Evolutionary conservation across 179 eudicot genomes (phyloP).

Genomic region (Gypsophila paniculata): DNA sequence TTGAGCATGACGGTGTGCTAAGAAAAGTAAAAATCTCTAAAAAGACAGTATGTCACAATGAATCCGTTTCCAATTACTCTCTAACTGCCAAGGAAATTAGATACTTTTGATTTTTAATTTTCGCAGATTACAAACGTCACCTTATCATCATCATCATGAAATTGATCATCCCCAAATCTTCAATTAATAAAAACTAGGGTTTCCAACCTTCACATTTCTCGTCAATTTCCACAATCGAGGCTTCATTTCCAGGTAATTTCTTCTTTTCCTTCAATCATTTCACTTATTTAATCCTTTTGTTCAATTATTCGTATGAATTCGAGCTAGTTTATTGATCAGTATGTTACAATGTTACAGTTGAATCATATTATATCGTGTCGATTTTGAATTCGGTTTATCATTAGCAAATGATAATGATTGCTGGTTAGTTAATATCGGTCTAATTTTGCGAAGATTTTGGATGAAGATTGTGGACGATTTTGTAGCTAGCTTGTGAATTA

Average conservation of each 20-base stretch:
- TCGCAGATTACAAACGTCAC: not conserved
- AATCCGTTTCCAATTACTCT: too few relatives aligned
- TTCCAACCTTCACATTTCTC: not conserved
- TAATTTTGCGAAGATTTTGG: too few relatives aligned
- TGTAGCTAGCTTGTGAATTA: too few relatives aligned
- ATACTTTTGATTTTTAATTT: not conserved
- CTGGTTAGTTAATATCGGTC: too few relatives aligned
- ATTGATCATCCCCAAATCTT: not conserved
- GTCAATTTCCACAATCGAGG: not conserved
- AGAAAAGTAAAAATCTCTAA: too few relatives aligned
- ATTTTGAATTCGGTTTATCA: not conserved
- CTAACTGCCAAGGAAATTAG: too few relatives aligned
- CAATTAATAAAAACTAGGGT: not conserved
- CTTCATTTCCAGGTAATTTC: not conserved
- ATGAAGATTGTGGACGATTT: too few relatives aligned
- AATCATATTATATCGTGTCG: not conserved
- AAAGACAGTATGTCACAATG: too few relatives aligned
- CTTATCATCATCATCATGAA: not conserved
- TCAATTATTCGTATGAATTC: not conserved
- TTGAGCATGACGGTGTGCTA: not conserved
- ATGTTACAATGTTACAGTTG: not conserved
- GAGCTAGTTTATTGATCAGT: not conserved
- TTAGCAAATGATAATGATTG: not conserved
- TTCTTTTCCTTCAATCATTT: not conserved
- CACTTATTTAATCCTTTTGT: not conserved